Percentiles rank a stretch among this genome's conserved stretches.
Conservation (phyloP, 2,329 filamentous ascomycete genomes). For the Xylariaceae sp. region DNA sequence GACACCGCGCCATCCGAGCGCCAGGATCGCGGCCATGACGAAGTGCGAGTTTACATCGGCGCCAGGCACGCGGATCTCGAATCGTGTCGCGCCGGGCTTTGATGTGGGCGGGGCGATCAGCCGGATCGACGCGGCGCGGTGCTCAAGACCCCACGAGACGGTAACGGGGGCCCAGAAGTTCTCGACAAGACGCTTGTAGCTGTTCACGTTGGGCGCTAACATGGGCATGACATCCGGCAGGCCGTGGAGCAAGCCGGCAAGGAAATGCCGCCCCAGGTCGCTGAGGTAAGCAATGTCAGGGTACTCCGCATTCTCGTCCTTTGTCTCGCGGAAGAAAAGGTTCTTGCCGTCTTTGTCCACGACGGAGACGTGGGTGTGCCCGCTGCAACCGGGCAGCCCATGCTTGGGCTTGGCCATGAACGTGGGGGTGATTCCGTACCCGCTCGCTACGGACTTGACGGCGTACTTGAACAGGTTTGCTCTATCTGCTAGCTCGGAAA, state of each 20-base stretch:
- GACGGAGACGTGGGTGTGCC: slow-evolving; percentile 91
- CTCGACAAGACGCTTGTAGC: slow-evolving; percentile 95
- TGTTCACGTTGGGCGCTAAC: slow-evolving; percentile 91
- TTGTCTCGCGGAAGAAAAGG: slow-evolving; percentile 68
- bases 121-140: slow-evolving; percentile 85
- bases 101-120: slow-evolving; percentile 84
- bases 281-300: slow-evolving; percentile 75
- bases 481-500: slow-evolving; percentile 84
- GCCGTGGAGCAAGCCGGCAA: slow-evolving; percentile 83
- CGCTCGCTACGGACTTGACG: slow-evolving; percentile 81
- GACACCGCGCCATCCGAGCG: slow-evolving; percentile 83
- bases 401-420: slow-evolving; percentile 98
- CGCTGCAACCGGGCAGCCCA: slow-evolving; percentile 88
- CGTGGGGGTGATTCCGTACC: slow-evolving; percentile 88
- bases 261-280: slow-evolving; percentile 85
- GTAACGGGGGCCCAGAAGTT: slow-evolving; percentile 99
- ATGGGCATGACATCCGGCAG: slow-evolving; percentile 95
- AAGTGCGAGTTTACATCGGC: slow-evolving; percentile 88
- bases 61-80: slow-evolving; percentile 91
- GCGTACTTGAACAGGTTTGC: slow-evolving; percentile 91
- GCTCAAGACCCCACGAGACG: slow-evolving; percentile 94
- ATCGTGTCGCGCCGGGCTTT: slow-evolving; percentile 79
- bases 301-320: slow-evolving; percentile 68
- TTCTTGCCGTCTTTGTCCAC: slow-evolving; percentile 79
- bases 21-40: slow-evolving; percentile 81